These are phyloP conservation scores for Trametes cubensis DNA, from an alignment of 768 basidiomycete species.

Conservation along the genomic window DNA sequence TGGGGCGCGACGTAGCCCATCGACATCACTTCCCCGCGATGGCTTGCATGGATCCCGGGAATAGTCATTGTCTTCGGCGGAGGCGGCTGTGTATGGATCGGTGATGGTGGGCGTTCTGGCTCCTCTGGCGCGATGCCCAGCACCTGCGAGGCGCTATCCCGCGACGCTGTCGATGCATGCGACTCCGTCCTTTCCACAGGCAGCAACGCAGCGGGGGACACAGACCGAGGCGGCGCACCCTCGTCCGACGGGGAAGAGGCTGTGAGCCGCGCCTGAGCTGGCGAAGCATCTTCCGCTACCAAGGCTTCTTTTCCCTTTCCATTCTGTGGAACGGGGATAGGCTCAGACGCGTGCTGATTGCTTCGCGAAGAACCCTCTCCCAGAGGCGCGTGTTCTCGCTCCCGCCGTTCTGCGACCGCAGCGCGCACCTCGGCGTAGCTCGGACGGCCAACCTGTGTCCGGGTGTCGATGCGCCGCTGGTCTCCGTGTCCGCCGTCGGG, in stretches of 20 bases:
- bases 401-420: conserved; percentile 69
- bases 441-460: conserved; percentile 41
- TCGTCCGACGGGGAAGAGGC: conserved; percentile 7
- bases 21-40: conserved; percentile 84
- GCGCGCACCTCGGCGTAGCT: conserved; percentile 77
- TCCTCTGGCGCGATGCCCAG: conserved; percentile 30
- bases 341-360: conserved; percentile 29
- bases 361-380: conserved; percentile 25
- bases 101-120: conserved; percentile 41
- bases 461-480: conserved; percentile 17
- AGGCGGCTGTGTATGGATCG: conserved; percentile 73
- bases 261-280: conserved; percentile 1
- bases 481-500: conserved; percentile 37
- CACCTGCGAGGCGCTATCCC: conserved; percentile 15
- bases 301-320: conserved; percentile 29
- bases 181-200: conserved; percentile 41
- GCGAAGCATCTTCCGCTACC: conserved; percentile 11
- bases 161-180: conserved; percentile 24
- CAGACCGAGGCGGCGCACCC: conserved; percentile 4
- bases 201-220: conserved; percentile 34
- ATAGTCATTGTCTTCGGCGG: conserved; percentile 83
- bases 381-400: conserved; percentile 41
- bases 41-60: conserved; percentile 83
- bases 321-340: conserved; percentile 39
- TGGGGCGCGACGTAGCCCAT: conserved; percentile 70